Percentiles rank a stretch among this genome's conserved stretches.
These are phyloP conservation scores for Astragalus membranaceus DNA, from an alignment of 306 rosid species.

Conservation along the genomic window DNA sequence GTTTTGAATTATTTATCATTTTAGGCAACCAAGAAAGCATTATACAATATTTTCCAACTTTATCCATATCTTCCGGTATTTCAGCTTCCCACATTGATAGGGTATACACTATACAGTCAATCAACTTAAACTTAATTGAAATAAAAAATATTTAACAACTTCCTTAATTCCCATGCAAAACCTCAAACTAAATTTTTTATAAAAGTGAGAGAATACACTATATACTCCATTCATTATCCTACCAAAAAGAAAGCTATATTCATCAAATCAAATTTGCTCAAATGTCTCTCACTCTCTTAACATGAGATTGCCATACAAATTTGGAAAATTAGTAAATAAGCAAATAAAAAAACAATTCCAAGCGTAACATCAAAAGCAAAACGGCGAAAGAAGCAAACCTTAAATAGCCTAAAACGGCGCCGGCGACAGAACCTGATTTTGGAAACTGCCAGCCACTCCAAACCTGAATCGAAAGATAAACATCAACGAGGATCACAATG, in stretches of 20 bases:
- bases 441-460: slow-evolving; percentile 94
- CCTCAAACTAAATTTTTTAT: not conserved
- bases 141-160: not conserved
- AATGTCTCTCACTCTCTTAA: not conserved
- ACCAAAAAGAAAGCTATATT: too few relatives aligned
- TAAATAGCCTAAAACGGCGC: slow-evolving; percentile 63
- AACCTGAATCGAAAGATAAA: slow-evolving; percentile 44
- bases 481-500: slow-evolving; percentile 69
- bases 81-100: not conserved
- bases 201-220: not conserved
- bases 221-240: too few relatives aligned
- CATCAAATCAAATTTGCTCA: not conserved
- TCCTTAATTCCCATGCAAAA: not conserved
- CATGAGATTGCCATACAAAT: not conserved
- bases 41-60: not conserved
- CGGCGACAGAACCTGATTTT: slow-evolving; percentile 46
- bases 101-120: not conserved
- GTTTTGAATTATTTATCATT: not conserved
- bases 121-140: not conserved
- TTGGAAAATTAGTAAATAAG: not conserved
- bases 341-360: not conserved
- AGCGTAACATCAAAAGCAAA: not conserved
- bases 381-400: slow-evolving; percentile 32
- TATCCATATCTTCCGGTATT: not conserved
- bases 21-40: not conserved